Evolutionary conservation across 2,329 filamentous ascomycete genomes (phyloP).

Genomic region (Diaporthe vexans): DNA sequence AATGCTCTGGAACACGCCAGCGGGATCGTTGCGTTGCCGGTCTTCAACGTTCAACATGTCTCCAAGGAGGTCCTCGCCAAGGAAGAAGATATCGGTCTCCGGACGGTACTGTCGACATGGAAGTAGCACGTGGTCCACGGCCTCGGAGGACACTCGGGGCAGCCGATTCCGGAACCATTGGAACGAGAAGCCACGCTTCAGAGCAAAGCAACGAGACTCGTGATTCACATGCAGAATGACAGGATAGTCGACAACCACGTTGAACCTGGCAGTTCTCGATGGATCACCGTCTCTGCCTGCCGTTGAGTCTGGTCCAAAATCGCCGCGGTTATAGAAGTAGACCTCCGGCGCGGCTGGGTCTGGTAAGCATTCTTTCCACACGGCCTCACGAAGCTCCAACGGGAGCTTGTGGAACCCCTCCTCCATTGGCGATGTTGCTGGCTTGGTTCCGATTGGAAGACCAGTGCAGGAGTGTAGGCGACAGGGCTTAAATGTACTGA

Average conservation of each 20-base stretch:
- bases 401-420: slow-evolving; percentile 14
- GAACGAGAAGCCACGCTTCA: slow-evolving; percentile 16
- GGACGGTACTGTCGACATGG: slow-evolving; percentile 33
- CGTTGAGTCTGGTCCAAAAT: slow-evolving; percentile 9
- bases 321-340: slow-evolving; percentile 28
- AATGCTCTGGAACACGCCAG: slow-evolving; percentile 14
- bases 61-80: slow-evolving; percentile 5
- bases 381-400: slow-evolving; percentile 16
- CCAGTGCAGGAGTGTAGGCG: not conserved
- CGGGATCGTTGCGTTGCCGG: slow-evolving; percentile 21
- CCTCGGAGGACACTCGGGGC: not conserved
- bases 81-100: slow-evolving; percentile 31
- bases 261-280: slow-evolving; percentile 3
- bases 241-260: slow-evolving; percentile 26
- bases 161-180: slow-evolving; percentile 6
- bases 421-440: not conserved
- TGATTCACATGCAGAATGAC: slow-evolving; percentile 30
- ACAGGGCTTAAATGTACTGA: not conserved
- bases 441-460: not conserved
- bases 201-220: slow-evolving; percentile 15
- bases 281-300: not conserved
- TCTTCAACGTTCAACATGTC: slow-evolving; percentile 7
- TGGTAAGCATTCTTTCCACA: slow-evolving; percentile 24
- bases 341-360: slow-evolving; percentile 21
- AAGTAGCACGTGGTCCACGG: not conserved